phyloP scores from a whole-genome alignment of 2,329 filamentous ascomycete genomes.

The Hypoxylon sp. region DNA sequence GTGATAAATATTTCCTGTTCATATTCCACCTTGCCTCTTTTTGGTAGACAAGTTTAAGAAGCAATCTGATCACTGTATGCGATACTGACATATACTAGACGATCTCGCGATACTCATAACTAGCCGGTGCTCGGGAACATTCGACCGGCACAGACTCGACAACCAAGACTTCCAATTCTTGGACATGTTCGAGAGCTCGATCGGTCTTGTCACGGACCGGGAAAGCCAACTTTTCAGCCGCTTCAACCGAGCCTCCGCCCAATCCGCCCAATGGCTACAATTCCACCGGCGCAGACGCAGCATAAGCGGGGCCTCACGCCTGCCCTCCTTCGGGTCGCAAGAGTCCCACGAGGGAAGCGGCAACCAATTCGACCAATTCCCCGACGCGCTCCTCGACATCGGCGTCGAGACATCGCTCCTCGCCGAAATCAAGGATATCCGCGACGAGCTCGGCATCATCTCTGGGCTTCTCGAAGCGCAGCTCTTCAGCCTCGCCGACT shows the following conservation, averaged over 20 bases:
- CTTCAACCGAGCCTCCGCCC: conserved; percentile 71
- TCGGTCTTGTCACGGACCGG: conserved; percentile 67
- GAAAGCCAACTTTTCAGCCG: conserved; percentile 72
- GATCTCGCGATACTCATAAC: conserved; percentile 75
- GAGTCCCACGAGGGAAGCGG: conserved; percentile 51
- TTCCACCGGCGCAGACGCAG: conserved; percentile 53
- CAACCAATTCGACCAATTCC: conserved; percentile 56
- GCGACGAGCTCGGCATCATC: conserved; percentile 77
- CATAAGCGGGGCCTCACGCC: conserved; percentile 36
- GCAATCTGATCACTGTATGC: not conserved
- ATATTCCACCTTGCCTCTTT: not conserved
- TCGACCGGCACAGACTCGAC: conserved; percentile 70
- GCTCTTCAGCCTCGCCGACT: conserved; percentile 61
- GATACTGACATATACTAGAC: conserved; percentile 51
- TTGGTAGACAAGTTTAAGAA: not conserved
- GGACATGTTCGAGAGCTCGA: conserved; percentile 77
- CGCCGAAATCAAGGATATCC: conserved; percentile 76
- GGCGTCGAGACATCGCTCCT: conserved; percentile 72
- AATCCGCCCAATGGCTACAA: conserved; percentile 68
- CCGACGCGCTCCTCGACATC: conserved; percentile 72
- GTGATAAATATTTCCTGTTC: conserved; percentile 6
- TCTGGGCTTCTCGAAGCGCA: conserved; percentile 66
- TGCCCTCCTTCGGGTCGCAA: conserved; percentile 32
- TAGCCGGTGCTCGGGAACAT: conserved; percentile 71
- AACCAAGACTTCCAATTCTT: conserved; percentile 75